Evolutionary conservation across 306 rosid species (phyloP), one percentile per base, ranked within the genome.

Genomic region (Spatholobus suberectus): DNA sequence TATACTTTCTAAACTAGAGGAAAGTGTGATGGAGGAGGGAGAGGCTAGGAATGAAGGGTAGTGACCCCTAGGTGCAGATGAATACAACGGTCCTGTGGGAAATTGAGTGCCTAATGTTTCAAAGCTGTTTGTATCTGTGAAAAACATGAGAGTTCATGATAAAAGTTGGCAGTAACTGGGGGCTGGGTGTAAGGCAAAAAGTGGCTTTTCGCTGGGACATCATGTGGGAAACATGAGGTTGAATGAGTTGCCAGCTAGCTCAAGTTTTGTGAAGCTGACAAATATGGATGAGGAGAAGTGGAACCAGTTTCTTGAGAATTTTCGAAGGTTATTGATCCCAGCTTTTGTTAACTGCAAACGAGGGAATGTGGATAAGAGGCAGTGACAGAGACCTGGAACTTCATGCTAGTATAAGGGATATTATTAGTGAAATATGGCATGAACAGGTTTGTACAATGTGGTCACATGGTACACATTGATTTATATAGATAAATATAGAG

Each of bases 351-450:
- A 73, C 61, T 75, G 90, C 68, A 91, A 86, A 78, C 63, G 34
- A 15, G 81, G 81, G 81, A 81, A 58, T 24, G 40, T n/a, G 27
- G 84, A 80, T 41, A 89, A 84, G 86, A 89, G 78, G 81, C 97
- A 86, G 89, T 89, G 89, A 52, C 93, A 84, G 80, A 90, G 94
- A 57, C 93, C 90, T 76, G 97, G 98, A 71, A 84, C 91, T 61
- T 93, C 98, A 61, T 93, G 94, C 86, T 88, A 88, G 82, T 88
- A 91, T 88, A 90, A 87, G 91, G 80, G 84, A 59, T 55, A 32
- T 38, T 29, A 20, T 76, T 32, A 29, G 43, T 51, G 5, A 80
- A 61, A 52, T 15, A 34, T 38, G 78, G 68, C 0, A 34, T 6
- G 23, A 70, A 70, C 46, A 73, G 68, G 55, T 37, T 52, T 81